Conservation (phyloP, 106 monocot genomes). For the Narthecium ossifragum region DNA sequence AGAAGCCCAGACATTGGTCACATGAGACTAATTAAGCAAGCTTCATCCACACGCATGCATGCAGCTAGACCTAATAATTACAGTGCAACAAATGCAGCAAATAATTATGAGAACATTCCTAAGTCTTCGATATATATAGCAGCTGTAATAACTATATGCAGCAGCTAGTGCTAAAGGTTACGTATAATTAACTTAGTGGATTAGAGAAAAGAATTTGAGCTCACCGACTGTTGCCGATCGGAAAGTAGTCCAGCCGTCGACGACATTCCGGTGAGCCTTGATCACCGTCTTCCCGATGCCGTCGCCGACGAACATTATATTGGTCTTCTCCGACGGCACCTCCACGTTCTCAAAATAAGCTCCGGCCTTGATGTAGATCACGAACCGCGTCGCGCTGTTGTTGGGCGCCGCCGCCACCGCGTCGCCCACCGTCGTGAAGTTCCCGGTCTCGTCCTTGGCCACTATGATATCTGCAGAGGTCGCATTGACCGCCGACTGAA, state of each 20-base stretch:
- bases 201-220: background rate
- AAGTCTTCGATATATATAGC: too few relatives aligned
- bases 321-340: constrained; percentile 63
- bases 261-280: constrained; percentile 43
- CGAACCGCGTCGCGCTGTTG: constrained; percentile 20
- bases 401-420: constrained; percentile 72
- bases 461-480: constrained; percentile 25
- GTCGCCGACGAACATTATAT: constrained; percentile 62
- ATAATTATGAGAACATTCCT: too few relatives aligned
- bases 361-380: constrained; percentile 56
- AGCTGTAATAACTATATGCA: too few relatives aligned
- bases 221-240: constrained; percentile 72
- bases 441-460: constrained; percentile 29
- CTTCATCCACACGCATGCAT: too few relatives aligned
- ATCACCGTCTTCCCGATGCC: constrained; percentile 83
- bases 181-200: too few relatives aligned
- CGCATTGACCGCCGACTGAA: constrained; percentile 8
- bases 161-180: too few relatives aligned
- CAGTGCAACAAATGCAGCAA: too few relatives aligned
- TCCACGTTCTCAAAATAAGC: constrained; percentile 65
- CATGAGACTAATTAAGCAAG: too few relatives aligned
- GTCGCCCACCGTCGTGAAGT: constrained; percentile 44
- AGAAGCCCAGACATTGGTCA: too few relatives aligned
- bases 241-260: constrained; percentile 56
- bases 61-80: too few relatives aligned